Evolutionary conservation across 2,329 filamentous ascomycete genomes (phyloP).

Genomic region (Sporothrix schenckii): DNA sequence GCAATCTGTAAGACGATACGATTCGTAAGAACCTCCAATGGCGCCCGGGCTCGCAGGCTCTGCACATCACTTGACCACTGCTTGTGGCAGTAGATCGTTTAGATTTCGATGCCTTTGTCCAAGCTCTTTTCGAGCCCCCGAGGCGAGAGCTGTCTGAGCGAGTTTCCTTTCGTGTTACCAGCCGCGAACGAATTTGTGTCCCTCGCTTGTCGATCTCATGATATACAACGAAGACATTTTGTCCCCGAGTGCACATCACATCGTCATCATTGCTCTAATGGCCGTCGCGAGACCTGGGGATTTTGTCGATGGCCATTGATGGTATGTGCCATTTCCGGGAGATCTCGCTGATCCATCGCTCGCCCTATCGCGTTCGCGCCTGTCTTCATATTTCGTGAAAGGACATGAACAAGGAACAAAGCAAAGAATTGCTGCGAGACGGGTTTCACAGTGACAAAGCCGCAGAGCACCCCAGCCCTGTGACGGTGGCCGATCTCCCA

Average conservation of each 20-base stretch:
- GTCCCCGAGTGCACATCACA: slow-evolving; percentile 14
- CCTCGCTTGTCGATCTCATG: background rate
- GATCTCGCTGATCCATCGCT: slow-evolving; percentile 4
- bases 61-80: slow-evolving; percentile 25
- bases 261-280: slow-evolving; percentile 2
- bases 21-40: background rate
- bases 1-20: background rate
- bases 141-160: background rate
- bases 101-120: no score
- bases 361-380: slow-evolving; percentile 1
- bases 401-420: background rate
- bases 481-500: slow-evolving; percentile 16
- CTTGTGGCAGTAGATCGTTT: slow-evolving; percentile 10
- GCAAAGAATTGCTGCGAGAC: background rate
- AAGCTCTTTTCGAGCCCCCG: background rate
- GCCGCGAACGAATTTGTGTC: background rate
- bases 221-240: background rate
- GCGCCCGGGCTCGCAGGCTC: slow-evolving; percentile 9
- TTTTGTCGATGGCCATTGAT: slow-evolving; percentile 8
- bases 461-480: slow-evolving; percentile 12
- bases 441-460: slow-evolving; percentile 24
- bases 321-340: slow-evolving; percentile 11
- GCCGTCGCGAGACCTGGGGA: background rate
- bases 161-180: background rate
- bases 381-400: background rate